Percentiles rank a stretch among this genome's conserved stretches.
These are phyloP conservation scores for Pseudonitzschia pungens DNA, from an alignment of 108 stramenopile genomes.

Conservation along the genomic window DNA sequence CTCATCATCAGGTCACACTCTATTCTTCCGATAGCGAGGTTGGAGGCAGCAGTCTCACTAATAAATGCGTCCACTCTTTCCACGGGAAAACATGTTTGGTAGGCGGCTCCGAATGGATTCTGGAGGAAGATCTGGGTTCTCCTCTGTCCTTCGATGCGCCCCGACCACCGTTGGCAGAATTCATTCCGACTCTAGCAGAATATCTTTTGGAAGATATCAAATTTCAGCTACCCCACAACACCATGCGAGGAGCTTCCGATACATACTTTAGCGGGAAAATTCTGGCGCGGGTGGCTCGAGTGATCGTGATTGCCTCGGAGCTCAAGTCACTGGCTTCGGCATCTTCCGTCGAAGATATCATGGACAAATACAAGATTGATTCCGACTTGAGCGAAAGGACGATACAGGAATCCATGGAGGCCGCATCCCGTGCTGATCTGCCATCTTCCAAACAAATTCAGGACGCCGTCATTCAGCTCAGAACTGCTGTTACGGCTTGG, in stretches of 20 bases:
- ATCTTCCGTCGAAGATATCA: conserved; percentile 28
- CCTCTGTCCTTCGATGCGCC: conserved; percentile 43
- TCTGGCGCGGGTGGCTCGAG: conserved; percentile 73
- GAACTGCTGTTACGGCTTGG: conserved; percentile 66
- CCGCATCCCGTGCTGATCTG: conserved; percentile 27
- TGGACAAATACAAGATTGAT: conserved; percentile 12
- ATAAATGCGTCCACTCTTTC: conserved; percentile 28
- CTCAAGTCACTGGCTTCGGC: conserved; percentile 25
- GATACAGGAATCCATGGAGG: conserved; percentile 30
- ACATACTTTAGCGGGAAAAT: conserved; percentile 92
- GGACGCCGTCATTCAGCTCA: conserved; percentile 45
- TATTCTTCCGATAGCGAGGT: not conserved
- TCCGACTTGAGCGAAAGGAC: not conserved
- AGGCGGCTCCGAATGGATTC: conserved; percentile 22
- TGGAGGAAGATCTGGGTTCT: conserved; percentile 34
- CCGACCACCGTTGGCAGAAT: conserved; percentile 46
- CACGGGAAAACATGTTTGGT: conserved; percentile 40
- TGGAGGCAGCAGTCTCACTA: too few relatives aligned
- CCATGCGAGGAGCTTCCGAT: conserved; percentile 79
- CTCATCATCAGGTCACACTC: conserved; percentile 53
- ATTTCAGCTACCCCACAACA: conserved; percentile 67
- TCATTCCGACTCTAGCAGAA: conserved; percentile 46
- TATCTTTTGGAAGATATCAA: conserved; percentile 46
- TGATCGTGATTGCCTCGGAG: conserved; percentile 74
- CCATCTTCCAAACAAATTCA: conserved; percentile 48